Percentiles rank a stretch among this genome's conserved stretches.
phyloP scores from a whole-genome alignment of 2,329 filamentous ascomycete genomes.

The Epichloe festucae region DNA sequence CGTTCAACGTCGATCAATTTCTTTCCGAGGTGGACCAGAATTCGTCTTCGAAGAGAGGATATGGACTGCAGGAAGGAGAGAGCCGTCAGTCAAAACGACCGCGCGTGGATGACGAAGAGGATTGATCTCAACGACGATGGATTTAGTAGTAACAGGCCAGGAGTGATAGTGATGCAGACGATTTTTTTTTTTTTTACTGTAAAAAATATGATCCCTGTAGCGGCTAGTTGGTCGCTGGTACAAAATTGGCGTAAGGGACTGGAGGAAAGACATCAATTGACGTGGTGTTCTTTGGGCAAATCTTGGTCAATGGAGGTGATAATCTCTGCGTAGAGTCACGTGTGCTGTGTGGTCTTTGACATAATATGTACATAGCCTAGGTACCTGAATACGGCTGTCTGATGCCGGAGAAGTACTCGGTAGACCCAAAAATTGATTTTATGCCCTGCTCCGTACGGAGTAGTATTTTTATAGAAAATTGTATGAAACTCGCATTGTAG shows the following conservation, averaged over 20 bases:
- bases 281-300: neutral
- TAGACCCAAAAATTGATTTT: too few species aligned
- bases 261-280: neutral
- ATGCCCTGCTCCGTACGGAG: too few species aligned
- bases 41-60: conserved; percentile 56
- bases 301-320: neutral
- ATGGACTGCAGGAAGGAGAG: conserved; percentile 58
- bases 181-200: neutral
- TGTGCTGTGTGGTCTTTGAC: too few species aligned
- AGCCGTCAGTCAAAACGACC: conserved; percentile 55
- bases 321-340: too few species aligned
- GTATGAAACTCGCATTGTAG: too few species aligned
- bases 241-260: neutral
- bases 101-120: conserved; percentile 61
- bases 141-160: neutral
- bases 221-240: neutral
- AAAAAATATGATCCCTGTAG: neutral
- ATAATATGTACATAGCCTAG: too few species aligned
- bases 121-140: conserved; percentile 16
- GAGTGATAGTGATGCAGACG: neutral
- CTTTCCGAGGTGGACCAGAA: conserved; percentile 64
- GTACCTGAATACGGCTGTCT: too few species aligned
- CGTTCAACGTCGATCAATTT: conserved; percentile 91
- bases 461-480: too few species aligned
- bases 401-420: too few species aligned